A percentile compares a stretch with the other conserved stretches of the same genome.
Conservation (phyloP, 1,139 yeast species). For the Zygoascus meyerae region DNA sequence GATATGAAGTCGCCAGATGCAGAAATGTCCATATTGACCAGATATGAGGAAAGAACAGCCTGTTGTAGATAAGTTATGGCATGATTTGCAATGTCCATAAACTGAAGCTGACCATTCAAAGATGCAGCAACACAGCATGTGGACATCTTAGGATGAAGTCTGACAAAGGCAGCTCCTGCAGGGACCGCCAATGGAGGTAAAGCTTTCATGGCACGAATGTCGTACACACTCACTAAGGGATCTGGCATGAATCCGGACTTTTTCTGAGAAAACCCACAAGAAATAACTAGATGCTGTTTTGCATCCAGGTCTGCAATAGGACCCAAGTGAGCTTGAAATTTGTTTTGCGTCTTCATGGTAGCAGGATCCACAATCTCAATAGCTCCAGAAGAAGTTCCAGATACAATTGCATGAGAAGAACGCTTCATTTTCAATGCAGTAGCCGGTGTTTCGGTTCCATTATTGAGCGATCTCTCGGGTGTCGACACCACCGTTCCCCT, state of each 20-base stretch:
- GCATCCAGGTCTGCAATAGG: slow-evolving; percentile 73
- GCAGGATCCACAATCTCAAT: slow-evolving; percentile 74
- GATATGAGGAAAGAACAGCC: slow-evolving; percentile 35
- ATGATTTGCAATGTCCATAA: slow-evolving; percentile 78
- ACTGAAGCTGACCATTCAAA: slow-evolving; percentile 73
- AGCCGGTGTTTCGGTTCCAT: background rate
- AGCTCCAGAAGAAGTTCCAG: slow-evolving; percentile 65
- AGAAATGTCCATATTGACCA: slow-evolving; percentile 60
- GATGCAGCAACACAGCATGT: slow-evolving; percentile 74
- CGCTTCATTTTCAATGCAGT: slow-evolving; percentile 35
- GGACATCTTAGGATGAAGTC: slow-evolving; percentile 82
- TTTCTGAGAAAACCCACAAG: slow-evolving; percentile 74
- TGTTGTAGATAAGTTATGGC: slow-evolving; percentile 45
- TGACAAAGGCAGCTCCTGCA: slow-evolving; percentile 80
- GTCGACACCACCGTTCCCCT: slow-evolving; percentile 38
- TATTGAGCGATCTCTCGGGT: slow-evolving; percentile 1
- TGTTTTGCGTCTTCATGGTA: slow-evolving; percentile 48
- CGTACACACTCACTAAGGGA: slow-evolving; percentile 79
- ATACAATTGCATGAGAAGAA: slow-evolving; percentile 42
- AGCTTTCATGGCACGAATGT: slow-evolving; percentile 66
- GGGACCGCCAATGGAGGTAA: slow-evolving; percentile 82
- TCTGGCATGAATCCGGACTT: slow-evolving; percentile 53
- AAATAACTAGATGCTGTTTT: slow-evolving; percentile 67
- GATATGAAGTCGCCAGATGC: slow-evolving; percentile 76
- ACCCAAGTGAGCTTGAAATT: slow-evolving; percentile 70